phyloP scores from a whole-genome alignment of 1,284 basidiomycete species.

The Rhodotorula sp. region DNA sequence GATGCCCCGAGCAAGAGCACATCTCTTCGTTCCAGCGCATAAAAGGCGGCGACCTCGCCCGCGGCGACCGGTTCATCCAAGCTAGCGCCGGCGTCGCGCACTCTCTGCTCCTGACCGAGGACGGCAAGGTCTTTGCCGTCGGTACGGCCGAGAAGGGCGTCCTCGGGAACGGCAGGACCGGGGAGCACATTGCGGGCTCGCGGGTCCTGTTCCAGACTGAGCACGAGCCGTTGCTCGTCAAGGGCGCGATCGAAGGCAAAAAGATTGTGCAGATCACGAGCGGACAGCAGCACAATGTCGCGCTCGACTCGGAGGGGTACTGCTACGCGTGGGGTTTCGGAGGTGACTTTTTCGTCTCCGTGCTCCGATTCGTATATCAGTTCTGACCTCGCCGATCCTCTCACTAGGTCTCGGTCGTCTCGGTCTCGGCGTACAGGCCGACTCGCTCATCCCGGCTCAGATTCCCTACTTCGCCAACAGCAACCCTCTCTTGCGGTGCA shows the following conservation, averaged over 20 bases:
- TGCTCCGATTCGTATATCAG: too few relatives aligned
- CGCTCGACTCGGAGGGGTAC: constrained; percentile 71
- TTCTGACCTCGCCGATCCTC: constrained; percentile 58
- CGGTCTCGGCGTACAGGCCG: constrained; percentile 71
- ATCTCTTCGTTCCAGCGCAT: constrained; percentile 65
- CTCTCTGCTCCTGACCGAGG: constrained; percentile 73
- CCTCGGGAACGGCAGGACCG: constrained; percentile 69
- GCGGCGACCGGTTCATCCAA: constrained; percentile 64
- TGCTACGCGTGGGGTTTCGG: constrained; percentile 81
- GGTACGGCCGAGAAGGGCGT: constrained; percentile 92
- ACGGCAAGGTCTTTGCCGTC: constrained; percentile 81
- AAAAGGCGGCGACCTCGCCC: constrained; percentile 51
- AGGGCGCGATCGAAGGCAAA: constrained; percentile 8
- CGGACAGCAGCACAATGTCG: constrained; percentile 81
- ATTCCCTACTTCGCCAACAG: constrained; percentile 71
- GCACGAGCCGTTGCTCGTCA: constrained; percentile 53
- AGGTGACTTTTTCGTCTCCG: constrained; percentile 19
- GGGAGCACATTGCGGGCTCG: constrained; percentile 39
- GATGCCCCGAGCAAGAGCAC: constrained; percentile 61
- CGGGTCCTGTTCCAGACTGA: constrained; percentile 33
- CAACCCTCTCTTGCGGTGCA: constrained; percentile 63
- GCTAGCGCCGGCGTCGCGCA: constrained; percentile 80
- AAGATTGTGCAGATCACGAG: constrained; percentile 76
- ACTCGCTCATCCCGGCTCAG: constrained; percentile 65
- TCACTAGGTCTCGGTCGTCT: constrained; percentile 52